phyloP scores from a whole-genome alignment of 116 monocot species.

The Iris pallida region DNA sequence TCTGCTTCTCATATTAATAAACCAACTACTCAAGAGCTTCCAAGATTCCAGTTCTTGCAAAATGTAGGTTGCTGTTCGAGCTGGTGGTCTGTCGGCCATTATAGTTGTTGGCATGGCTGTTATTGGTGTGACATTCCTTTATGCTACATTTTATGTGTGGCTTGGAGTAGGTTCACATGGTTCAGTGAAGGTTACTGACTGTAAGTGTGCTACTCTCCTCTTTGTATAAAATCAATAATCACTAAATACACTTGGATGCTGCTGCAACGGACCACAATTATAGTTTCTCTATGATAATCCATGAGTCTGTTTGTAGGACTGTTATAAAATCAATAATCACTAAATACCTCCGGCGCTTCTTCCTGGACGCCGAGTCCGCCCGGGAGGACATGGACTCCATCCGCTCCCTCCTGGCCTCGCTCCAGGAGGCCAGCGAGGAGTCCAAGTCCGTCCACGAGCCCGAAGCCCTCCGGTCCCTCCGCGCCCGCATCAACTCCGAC shows the following conservation, averaged over 20 bases:
- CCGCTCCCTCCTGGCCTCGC: conserved; percentile 45
- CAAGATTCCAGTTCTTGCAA: conserved; percentile 9
- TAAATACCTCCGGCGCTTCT: conserved; percentile 67
- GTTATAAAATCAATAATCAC: too few species aligned
- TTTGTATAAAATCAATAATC: too few species aligned
- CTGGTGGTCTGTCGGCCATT: conserved; percentile 99
- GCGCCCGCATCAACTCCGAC: conserved; percentile 61
- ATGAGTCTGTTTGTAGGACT: too few species aligned
- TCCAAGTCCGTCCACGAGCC: conserved; percentile 60
- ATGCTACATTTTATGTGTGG: too few species aligned
- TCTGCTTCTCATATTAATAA: conserved; percentile 12
- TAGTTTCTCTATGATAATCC: too few species aligned
- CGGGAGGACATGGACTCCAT: conserved; percentile 70
- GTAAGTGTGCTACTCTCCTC: too few species aligned
- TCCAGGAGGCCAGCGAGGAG: conserved; percentile 70
- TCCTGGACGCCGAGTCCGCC: conserved; percentile 60
- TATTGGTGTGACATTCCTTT: too few species aligned
- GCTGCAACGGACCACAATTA: too few species aligned
- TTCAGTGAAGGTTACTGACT: too few species aligned
- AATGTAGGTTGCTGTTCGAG: conserved; percentile 90
- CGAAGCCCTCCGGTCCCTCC: conserved; percentile 49
- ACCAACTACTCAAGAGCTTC: not conserved
- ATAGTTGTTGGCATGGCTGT: conserved; percentile 99
- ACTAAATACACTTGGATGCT: too few species aligned
- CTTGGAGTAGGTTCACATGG: too few species aligned